A percentile compares a stretch with the other conserved stretches of the same genome.
Evolutionary conservation across 1,284 basidiomycete genomes (phyloP).

Genomic region (Porodaedalea pini): DNA sequence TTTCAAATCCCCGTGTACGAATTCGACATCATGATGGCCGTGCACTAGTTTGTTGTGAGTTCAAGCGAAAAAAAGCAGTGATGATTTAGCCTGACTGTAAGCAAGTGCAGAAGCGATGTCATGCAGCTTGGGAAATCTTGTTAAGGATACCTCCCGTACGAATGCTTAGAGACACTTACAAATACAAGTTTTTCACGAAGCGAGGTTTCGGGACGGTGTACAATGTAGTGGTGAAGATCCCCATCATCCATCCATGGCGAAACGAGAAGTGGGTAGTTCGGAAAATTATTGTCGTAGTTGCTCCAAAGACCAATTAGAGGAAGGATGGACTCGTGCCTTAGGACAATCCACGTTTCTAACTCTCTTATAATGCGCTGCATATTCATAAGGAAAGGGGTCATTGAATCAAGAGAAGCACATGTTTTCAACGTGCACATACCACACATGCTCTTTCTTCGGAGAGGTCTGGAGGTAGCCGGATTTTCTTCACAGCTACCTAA

Average conservation of each 20-base stretch:
- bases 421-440: neutral
- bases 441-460: neutral
- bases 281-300: neutral
- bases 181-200: neutral
- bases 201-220: neutral
- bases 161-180: neutral
- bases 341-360: neutral
- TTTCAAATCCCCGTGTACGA: neutral
- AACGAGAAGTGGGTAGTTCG: neutral
- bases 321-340: slow-evolving; percentile 2
- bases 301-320: slow-evolving; percentile 1
- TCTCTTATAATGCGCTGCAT: neutral
- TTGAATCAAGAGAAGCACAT: neutral
- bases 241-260: slow-evolving; percentile 5
- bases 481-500: neutral
- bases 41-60: neutral
- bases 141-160: neutral
- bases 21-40: neutral
- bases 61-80: neutral
- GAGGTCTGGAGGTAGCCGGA: neutral
- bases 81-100: neutral
- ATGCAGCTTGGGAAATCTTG: neutral
- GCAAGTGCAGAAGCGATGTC: neutral
- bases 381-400: neutral
- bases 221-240: neutral